Conservation (phyloP, 352 stramenopile species). For the Blastocystis sp. region DNA sequence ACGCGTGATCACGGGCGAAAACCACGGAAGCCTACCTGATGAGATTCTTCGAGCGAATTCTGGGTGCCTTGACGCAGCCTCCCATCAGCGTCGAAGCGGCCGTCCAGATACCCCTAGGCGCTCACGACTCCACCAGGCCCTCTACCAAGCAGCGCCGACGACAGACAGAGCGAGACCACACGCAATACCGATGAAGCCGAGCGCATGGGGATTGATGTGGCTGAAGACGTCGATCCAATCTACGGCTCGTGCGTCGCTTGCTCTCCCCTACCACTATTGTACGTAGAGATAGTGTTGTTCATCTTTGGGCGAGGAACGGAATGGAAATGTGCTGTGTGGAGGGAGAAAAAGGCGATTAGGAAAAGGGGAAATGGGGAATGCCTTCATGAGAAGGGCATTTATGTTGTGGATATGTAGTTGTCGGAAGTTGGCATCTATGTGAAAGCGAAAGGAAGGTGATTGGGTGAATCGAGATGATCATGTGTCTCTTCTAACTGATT, state of each 20-base stretch:
- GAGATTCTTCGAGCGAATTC: conserved; percentile 85
- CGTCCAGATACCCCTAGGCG: conserved; percentile 82
- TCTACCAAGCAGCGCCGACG: conserved; percentile 81
- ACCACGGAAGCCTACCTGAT: conserved; percentile 74
- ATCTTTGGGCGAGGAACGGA: neutral
- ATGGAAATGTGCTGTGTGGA: neutral
- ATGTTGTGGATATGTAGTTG: too few relatives aligned
- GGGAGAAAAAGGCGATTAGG: neutral
- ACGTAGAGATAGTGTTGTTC: conserved; percentile 1
- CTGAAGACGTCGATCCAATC: conserved; percentile 83
- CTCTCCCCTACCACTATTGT: neutral
- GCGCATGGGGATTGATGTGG: conserved; percentile 83
- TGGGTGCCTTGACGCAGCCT: conserved; percentile 81
- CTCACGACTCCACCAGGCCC: neutral
- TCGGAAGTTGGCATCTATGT: too few relatives aligned
- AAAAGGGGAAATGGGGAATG: conserved; percentile 28
- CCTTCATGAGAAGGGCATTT: too few relatives aligned
- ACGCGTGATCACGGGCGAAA: conserved; percentile 10
- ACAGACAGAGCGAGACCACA: conserved; percentile 82
- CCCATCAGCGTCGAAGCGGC: conserved; percentile 83
- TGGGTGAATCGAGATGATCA: too few relatives aligned
- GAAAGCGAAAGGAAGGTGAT: too few relatives aligned
- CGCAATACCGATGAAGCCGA: conserved; percentile 81
- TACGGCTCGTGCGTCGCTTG: conserved; percentile 67
- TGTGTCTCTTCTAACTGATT: too few relatives aligned